These are phyloP conservation scores for Collybiopsis luxurians DNA, from an alignment of 768 basidiomycete species.

Conservation along the genomic window DNA sequence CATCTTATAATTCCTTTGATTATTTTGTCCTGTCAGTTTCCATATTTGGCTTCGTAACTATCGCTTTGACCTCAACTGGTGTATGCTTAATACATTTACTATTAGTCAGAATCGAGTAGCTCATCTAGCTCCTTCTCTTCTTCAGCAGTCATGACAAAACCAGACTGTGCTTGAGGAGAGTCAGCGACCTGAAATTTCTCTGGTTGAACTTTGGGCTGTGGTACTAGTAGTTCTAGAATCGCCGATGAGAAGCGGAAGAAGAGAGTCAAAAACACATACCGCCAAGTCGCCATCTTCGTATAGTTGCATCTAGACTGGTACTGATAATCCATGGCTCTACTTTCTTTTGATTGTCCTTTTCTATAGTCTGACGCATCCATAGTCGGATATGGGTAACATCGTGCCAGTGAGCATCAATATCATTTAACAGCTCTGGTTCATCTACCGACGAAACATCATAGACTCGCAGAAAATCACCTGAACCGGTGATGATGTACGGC, in stretches of 20 bases:
- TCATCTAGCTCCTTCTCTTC: conserved; percentile 90
- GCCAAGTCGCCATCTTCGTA: conserved; percentile 80
- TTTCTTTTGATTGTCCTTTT: conserved; percentile 39
- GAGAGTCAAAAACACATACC: conserved; percentile 34
- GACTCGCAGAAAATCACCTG: conserved; percentile 78
- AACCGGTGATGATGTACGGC: conserved; percentile 77
- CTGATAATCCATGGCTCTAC: conserved; percentile 82
- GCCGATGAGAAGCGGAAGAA: background rate
- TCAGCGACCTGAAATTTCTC: conserved; percentile 10
- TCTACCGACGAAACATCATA: conserved; percentile 73
- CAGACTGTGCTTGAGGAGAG: conserved; percentile 17
- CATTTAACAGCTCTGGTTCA: conserved; percentile 67
- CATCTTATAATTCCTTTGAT: background rate
- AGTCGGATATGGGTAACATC: conserved; percentile 75
- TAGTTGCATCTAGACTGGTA: conserved; percentile 81
- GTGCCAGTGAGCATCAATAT: conserved; percentile 87
- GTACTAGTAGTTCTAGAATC: conserved; percentile 38
- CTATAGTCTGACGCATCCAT: conserved; percentile 58
- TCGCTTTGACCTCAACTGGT: background rate
- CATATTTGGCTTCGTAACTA: background rate
- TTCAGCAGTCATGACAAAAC: conserved; percentile 70
- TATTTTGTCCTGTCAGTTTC: background rate
- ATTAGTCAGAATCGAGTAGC: conserved; percentile 43
- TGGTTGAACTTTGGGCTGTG: conserved; percentile 19
- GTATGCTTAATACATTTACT: no score